A percentile compares a stretch with the other conserved stretches of the same genome.
Evolutionary conservation across 805 yeast species (phyloP).

Genomic region (Cyberlindnera misumaiensis): DNA sequence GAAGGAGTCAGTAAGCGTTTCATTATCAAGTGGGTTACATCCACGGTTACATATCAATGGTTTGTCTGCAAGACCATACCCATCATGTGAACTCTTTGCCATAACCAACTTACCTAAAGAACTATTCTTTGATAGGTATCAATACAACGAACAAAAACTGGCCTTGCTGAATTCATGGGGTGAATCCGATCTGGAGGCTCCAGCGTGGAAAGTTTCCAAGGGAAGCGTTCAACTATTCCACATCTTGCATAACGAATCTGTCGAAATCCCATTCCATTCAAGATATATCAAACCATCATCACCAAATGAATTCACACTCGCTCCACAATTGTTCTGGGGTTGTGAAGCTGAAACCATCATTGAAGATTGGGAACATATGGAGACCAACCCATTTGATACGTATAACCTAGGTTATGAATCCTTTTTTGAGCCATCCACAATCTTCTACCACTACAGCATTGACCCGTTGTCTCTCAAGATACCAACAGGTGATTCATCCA

Average conservation of each 20-base stretch:
- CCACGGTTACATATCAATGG: constrained; percentile 24
- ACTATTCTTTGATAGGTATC: constrained; percentile 50
- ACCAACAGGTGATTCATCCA: constrained; percentile 34
- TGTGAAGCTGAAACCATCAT: constrained; percentile 32
- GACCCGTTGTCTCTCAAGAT: constrained; percentile 24
- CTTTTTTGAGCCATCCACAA: constrained; percentile 39
- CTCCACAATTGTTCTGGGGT: constrained; percentile 43
- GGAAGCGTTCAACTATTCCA: constrained; percentile 42
- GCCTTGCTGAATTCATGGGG: constrained; percentile 42
- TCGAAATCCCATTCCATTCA: constrained; percentile 42
- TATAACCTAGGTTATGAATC: constrained; percentile 38
- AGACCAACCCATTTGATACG: constrained; percentile 32
- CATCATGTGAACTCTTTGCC: constrained; percentile 37
- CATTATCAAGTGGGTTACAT: constrained; percentile 27
- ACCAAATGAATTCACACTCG: constrained; percentile 16
- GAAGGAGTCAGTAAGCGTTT: constrained; percentile 7
- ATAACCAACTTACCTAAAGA: constrained; percentile 37
- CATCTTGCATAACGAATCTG: constrained; percentile 20
- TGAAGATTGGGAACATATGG: constrained; percentile 20
- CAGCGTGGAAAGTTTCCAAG: constrained; percentile 37
- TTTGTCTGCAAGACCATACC: constrained; percentile 8
- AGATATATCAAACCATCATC: constrained; percentile 40
- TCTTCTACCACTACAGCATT: constrained; percentile 30
- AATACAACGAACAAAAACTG: constrained; percentile 30
- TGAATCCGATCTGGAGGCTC: constrained; percentile 50